Evolutionary conservation across 306 rosid genomes (phyloP), one percentile per base, ranked within the genome.

Genomic region (Quercus engelmannii): DNA sequence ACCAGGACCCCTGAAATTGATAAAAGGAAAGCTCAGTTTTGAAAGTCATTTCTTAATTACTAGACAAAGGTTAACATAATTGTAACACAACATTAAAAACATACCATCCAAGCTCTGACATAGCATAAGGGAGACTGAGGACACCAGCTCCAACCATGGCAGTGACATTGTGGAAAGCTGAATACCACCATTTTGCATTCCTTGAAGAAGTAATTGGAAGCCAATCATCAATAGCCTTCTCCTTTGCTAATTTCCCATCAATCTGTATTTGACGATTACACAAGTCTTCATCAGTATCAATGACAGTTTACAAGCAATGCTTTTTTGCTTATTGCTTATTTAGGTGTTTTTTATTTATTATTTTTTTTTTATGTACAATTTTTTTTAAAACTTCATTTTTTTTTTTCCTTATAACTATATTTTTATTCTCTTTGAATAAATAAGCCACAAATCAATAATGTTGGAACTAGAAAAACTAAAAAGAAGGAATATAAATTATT

Each of bases 101-200:
- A 11, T 51, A 89, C 92, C 92, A 89, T 78, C 92, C 92, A 28
- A 89, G 89, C 33, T 76, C 75, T 10, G 92, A 14, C 91, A 89
- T 83, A 55, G 92, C 92, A 17, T 76, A 85, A 62, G 92, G 92
- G 23, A 89, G 92, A 75, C 93, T 62, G 57, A 89, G 89, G 68
- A 89, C 93, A 18, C 93, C 93, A 69, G 93, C 93, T 17, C 92
- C 92, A 31, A 89, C 92, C 92, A 89, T 89, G 87, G 92, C 92
- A 1, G 90, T 87, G 20, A 89, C 88, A 81, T 89, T 89, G 89
- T 89, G 92, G 80, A 89, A 87, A 70, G 92, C 89, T 1, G 92
- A 85, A 85, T 87, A 87, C 90, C 90, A 89, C 92, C 92, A 89
- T 85, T 89, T 89, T 76, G 91, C 92, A 41, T 87, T 87, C 72